Conservation (phyloP, 2,329 filamentous ascomycete genomes). For the Dactylellina cionopaga region DNA sequence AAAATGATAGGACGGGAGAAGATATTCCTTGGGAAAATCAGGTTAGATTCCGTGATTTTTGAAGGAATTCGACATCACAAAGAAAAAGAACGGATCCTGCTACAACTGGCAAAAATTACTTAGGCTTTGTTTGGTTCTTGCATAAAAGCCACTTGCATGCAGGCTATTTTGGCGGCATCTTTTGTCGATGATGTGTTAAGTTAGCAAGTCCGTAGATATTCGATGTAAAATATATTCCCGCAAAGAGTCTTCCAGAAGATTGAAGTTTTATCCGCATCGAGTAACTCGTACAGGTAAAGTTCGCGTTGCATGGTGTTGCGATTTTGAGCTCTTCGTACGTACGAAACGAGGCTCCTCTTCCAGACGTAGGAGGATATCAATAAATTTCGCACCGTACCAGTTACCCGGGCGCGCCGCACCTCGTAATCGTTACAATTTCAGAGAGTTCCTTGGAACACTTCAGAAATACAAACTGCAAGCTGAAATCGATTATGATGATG, state of each 20-base stretch:
- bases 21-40: constrained; percentile 18
- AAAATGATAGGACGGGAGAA: constrained; percentile 30
- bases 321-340: background rate
- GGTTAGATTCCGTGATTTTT: background rate
- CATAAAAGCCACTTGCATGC: constrained; percentile 16
- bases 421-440: too few relatives aligned
- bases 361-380: too few relatives aligned
- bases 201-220: too few relatives aligned
- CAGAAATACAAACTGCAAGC: too few relatives aligned
- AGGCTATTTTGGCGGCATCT: too few relatives aligned
- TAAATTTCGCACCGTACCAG: too few relatives aligned
- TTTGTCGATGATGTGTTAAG: too few relatives aligned
- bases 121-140: constrained; percentile 9
- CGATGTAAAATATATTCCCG: background rate
- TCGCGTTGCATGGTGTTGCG: constrained; percentile 1
- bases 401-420: too few relatives aligned
- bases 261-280: constrained; percentile 24
- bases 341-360: too few relatives aligned
- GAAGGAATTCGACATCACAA: constrained; percentile 13
- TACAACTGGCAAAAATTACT: constrained; percentile 29
- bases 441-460: too few relatives aligned
- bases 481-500: constrained; percentile 16
- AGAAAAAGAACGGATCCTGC: constrained; percentile 1
- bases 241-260: constrained; percentile 11
- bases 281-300: constrained; percentile 43